Evolutionary conservation across 352 stramenopile species (phyloP), one percentile per base, ranked within the genome.

Genomic region (Globisporangium ultimum): DNA sequence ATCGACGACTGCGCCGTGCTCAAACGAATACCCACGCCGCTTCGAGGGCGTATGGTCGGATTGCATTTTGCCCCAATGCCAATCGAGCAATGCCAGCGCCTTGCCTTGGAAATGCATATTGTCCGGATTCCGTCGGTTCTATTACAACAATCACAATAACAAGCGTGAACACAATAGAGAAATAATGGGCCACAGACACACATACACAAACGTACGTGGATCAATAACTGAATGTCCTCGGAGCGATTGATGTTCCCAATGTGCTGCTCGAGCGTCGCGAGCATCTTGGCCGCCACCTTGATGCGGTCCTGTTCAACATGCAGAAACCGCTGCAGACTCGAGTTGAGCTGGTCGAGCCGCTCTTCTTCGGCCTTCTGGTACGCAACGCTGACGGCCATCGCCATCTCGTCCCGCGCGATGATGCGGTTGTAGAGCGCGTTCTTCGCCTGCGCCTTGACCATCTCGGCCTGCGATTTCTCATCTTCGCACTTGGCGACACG

Each of bases 61-160:
- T 50, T 72, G 73, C 58, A 71, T 76, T 41, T 91, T 90, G 12
- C 58, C 71, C 82, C 83, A 92, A 48, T 95, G 83, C 85, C 85
- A 95, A 59, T 95, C 85, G 22, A 95, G 41, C 43, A 95, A 43
- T n/a, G 85, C 80, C n/a, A 95, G 55, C 21, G 85, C 85, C 56
- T 93, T 95, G 8, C 85, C 85, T 48, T 95, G 85, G 56, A 95
- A 95, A 54, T 95, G 85, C 81, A 95, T 80, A 47, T 91, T 95
- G 60, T 95, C 85, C 1, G 83, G 79, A 60, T 95, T 85, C 1
- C 81, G 80, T 42, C 81, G 81, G 48, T 91, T 95, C 66, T 80
- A 56, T 3, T 14, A 9, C 20, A 22, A 53, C 6, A 14, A 38
- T 15, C 3, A 13, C n/a, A 48, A n/a, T 3, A 51, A 5, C 32